phyloP scores from a whole-genome alignment of 2,329 filamentous ascomycete genomes.

The Aspergillus sp. region DNA sequence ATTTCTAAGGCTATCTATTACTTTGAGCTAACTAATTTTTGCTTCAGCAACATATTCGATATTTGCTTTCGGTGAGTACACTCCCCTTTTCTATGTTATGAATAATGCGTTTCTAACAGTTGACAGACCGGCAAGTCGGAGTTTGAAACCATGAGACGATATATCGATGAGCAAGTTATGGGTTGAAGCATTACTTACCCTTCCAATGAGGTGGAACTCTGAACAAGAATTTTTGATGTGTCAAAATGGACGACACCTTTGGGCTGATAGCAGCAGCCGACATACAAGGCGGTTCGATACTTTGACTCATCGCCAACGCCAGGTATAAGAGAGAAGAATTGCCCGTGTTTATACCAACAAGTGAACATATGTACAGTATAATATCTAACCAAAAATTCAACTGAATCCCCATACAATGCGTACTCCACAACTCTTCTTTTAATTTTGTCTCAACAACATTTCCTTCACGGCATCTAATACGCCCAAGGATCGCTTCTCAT shows the following conservation, averaged over 20 bases:
- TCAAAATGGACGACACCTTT: background rate
- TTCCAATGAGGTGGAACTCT: too few relatives aligned
- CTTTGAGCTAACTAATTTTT: background rate
- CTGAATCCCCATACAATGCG: constrained; percentile 8
- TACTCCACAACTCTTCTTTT: background rate
- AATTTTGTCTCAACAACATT: constrained; percentile 17
- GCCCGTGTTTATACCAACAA: too few relatives aligned
- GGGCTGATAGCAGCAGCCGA: background rate
- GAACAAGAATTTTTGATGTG: too few relatives aligned
- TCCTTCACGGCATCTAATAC: constrained; percentile 35
- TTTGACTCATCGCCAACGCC: too few relatives aligned
- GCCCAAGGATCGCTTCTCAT: constrained; percentile 24
- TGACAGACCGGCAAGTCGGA: constrained; percentile 41
- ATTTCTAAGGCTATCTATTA: background rate
- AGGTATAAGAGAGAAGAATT: too few relatives aligned
- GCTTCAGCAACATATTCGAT: constrained; percentile 39
- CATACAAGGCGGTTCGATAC: too few relatives aligned
- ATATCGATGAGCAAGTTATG: constrained; percentile 41
- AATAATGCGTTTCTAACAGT: constrained; percentile 3
- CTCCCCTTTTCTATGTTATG: background rate
- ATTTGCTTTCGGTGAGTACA: constrained; percentile 36
- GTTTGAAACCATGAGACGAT: constrained; percentile 43
- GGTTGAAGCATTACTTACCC: constrained; percentile 7
- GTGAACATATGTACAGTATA: background rate
- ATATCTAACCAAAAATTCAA: background rate